Evolutionary conservation across 768 basidiomycete species (phyloP).

Genomic region (Omphalotus guepiniiformis): DNA sequence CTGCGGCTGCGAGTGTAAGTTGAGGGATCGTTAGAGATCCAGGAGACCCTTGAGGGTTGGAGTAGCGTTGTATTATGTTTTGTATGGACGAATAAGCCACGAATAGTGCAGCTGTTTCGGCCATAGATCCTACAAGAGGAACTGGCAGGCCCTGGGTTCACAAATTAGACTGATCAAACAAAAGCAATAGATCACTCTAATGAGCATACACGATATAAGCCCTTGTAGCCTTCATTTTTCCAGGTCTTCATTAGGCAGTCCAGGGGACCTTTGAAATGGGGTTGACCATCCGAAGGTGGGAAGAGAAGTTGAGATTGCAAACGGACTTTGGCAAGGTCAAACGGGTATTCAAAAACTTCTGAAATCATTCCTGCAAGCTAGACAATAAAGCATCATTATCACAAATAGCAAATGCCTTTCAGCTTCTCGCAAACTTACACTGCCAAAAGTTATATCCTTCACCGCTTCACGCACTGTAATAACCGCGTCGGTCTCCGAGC

Average conservation of each 20-base stretch:
- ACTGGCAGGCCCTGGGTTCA: constrained; percentile 78
- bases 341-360: constrained; percentile 86
- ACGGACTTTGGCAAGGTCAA: constrained; percentile 92
- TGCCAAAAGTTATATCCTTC: constrained; percentile 55
- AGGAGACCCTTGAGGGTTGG: constrained; percentile 23
- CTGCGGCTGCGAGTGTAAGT: constrained; percentile 74
- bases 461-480: constrained; percentile 22
- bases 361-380: constrained; percentile 75
- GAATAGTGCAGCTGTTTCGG: constrained; percentile 87
- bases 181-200: not conserved
- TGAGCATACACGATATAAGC: constrained; percentile 76
- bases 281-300: constrained; percentile 35
- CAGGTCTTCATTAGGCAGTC: constrained; percentile 86
- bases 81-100: constrained; percentile 79
- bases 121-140: constrained; percentile 88
- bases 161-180: constrained; percentile 4
- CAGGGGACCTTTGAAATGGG: constrained; percentile 77
- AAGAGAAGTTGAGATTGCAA: constrained; percentile 88
- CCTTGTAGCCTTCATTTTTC: constrained; percentile 74
- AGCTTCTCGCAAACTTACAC: constrained; percentile 36
- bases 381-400: constrained; percentile 1
- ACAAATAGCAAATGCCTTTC: constrained; percentile 2
- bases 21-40: constrained; percentile 57
- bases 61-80: constrained; percentile 44
- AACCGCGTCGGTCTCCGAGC: constrained; percentile 9